Base-by-base conservation (phyloP, 805 yeast species). In the Blastobotrys parvus region DNA sequence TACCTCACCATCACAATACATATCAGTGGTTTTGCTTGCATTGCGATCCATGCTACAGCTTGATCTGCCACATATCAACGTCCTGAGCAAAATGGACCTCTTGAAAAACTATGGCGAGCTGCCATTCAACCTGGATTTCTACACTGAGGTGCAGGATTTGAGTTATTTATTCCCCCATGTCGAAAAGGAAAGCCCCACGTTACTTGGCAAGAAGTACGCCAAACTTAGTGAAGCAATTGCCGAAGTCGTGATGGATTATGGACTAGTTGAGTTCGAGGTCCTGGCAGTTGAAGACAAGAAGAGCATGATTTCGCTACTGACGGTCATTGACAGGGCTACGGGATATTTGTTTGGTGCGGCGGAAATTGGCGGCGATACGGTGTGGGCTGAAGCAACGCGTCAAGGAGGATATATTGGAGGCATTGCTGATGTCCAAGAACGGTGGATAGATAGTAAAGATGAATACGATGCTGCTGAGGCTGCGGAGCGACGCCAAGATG, bases 341-440 rank as follows among this genome's bases (percentile, higher is more conserved):
- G 99, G 99, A 0, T 92, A 92, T 59, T 74, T 84, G 52, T 87
- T 86, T 67, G 99, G 99, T 0, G 70, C 89, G 1, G 84, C 88
- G 23, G 99, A 92, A 53, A 71, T 90, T 5, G 95, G 97, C 2
- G 98, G 97, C n/a, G 99, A 92, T 58, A 77, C 90, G 0, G 78
- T 92, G 1, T 92, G 98, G 98, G 84, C 88, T n/a, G 95, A 90
- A 53, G 95, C 96, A 0, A 75, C 90, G 0, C 71, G 97, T 50
- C 84, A 57, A 80, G 89, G 32, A 78, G 84, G 8, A 45, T 63
- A 61, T 35, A 47, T 62, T 10, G 68, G 68, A 3, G 63, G 67
- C 38, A 75, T 73, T 13, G 66, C 77, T 4, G 96, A 89, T 59
- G 75, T 87, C 3, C 98, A 92, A 53, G 98, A 92, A 51, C 71